A percentile compares a stretch with the other conserved stretches of the same genome.
These are phyloP conservation scores for Apophysomyces variabilis DNA, from an alignment of 371 early-diverging fungal genomes.

Conservation along the genomic window DNA sequence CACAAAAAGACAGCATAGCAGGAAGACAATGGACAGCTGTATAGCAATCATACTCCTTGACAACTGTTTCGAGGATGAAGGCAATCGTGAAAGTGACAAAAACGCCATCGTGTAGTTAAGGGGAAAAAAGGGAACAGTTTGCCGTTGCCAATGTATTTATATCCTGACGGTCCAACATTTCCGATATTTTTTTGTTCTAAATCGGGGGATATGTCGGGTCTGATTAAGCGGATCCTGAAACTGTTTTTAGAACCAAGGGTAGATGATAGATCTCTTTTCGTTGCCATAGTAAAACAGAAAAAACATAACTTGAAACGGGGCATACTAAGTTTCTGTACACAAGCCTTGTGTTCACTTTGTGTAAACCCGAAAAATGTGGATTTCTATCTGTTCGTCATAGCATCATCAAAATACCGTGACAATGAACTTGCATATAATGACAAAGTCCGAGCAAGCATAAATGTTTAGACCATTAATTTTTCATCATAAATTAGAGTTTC, in stretches of 20 bases:
- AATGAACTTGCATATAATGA: no score
- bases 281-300: background rate
- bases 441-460: no score
- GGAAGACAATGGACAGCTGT: slow-evolving; percentile 16
- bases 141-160: background rate
- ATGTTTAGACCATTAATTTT: no score
- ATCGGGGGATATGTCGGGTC: background rate
- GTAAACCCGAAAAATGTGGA: no score
- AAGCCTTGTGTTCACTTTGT: no score
- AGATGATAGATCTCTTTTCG: background rate
- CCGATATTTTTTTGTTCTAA: background rate
- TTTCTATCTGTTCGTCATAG: no score
- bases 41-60: slow-evolving; percentile 19
- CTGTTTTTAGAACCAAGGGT: slow-evolving; percentile 3
- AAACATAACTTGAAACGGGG: background rate
- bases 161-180: background rate
- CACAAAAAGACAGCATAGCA: slow-evolving; percentile 13
- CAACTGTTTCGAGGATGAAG: slow-evolving; percentile 1
- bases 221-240: background rate
- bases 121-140: background rate
- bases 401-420: no score
- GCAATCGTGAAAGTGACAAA: background rate
- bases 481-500: no score
- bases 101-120: background rate
- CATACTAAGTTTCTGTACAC: background rate